Conservation (phyloP, 2,329 filamentous ascomycete genomes). For the Mycosphaerelloides madeirae region DNA sequence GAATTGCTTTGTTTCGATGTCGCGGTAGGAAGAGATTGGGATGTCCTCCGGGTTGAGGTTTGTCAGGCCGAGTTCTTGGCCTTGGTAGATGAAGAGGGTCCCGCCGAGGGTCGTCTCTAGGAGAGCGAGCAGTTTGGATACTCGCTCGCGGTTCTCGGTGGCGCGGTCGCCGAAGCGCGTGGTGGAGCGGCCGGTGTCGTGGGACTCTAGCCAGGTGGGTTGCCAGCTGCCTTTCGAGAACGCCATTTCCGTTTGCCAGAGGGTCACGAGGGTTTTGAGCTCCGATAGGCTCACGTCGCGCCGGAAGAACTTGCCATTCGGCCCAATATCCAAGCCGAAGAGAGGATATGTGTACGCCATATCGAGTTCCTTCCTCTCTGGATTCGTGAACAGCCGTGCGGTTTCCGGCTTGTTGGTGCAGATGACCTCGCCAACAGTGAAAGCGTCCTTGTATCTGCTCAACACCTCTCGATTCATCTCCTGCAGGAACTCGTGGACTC, state of each 20-base stretch:
- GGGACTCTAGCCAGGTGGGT: conserved; percentile 60
- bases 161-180: conserved; percentile 51
- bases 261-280: conserved; percentile 51
- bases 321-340: conserved; percentile 46
- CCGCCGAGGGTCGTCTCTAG: conserved; percentile 55
- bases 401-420: conserved; percentile 45
- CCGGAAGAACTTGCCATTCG: conserved; percentile 44
- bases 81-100: conserved; percentile 62
- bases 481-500: conserved; percentile 13
- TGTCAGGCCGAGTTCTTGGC: conserved; percentile 61
- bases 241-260: conserved; percentile 56
- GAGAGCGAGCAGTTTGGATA: conserved; percentile 56
- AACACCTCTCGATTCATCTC: conserved; percentile 37
- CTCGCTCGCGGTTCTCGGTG: conserved; percentile 37
- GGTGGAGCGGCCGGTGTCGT: conserved; percentile 58
- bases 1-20: conserved; percentile 49
- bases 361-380: conserved; percentile 53
- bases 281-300: conserved; percentile 41
- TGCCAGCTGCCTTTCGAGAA: conserved; percentile 59
- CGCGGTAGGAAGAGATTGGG: conserved; percentile 59
- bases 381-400: conserved; percentile 49
- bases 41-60: conserved; percentile 56
- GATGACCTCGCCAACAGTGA: conserved; percentile 47
- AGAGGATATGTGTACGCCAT: conserved; percentile 70
- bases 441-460: conserved; percentile 41